Conservation (phyloP, 1,284 basidiomycete species). For the Flammula alnicola region DNA sequence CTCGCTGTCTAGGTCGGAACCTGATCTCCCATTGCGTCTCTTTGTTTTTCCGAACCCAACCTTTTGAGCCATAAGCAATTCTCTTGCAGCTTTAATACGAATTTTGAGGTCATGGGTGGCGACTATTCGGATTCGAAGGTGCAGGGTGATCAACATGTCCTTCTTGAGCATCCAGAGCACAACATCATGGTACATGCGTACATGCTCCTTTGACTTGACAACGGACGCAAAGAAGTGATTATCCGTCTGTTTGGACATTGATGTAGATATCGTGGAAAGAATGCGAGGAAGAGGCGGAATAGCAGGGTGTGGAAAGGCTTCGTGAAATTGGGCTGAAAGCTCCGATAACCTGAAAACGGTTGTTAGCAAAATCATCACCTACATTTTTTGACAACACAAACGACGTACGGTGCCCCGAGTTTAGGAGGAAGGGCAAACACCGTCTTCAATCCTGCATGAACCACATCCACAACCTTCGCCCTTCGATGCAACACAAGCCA, state of each 20-base stretch:
- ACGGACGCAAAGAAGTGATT: constrained; percentile 81
- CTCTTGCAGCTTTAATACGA: constrained; percentile 53
- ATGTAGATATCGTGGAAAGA: constrained; percentile 72
- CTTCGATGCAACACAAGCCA: constrained; percentile 91
- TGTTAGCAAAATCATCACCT: background rate
- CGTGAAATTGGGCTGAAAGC: constrained; percentile 68
- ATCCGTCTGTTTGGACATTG: constrained; percentile 61
- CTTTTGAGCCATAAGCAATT: constrained; percentile 45
- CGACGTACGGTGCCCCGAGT: constrained; percentile 67
- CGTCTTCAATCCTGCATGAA: constrained; percentile 83
- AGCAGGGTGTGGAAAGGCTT: constrained; percentile 63
- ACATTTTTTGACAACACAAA: constrained; percentile 1
- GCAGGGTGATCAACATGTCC: constrained; percentile 85
- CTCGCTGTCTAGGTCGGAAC: constrained; percentile 24
- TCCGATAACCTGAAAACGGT: constrained; percentile 53
- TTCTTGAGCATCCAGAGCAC: constrained; percentile 93
- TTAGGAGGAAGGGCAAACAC: constrained; percentile 79
- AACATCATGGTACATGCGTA: constrained; percentile 79
- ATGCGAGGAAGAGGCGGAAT: constrained; percentile 78
- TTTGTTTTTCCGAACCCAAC: constrained; percentile 25
- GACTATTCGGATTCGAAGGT: constrained; percentile 85
- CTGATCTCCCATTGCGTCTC: constrained; percentile 11
- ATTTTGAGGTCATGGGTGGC: constrained; percentile 81
- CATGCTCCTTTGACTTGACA: constrained; percentile 67
- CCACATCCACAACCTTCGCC: constrained; percentile 87